Evolutionary conservation across 768 basidiomycete species (phyloP), one percentile per base, ranked within the genome.

Genomic region (Gloeostereum incarnatum): DNA sequence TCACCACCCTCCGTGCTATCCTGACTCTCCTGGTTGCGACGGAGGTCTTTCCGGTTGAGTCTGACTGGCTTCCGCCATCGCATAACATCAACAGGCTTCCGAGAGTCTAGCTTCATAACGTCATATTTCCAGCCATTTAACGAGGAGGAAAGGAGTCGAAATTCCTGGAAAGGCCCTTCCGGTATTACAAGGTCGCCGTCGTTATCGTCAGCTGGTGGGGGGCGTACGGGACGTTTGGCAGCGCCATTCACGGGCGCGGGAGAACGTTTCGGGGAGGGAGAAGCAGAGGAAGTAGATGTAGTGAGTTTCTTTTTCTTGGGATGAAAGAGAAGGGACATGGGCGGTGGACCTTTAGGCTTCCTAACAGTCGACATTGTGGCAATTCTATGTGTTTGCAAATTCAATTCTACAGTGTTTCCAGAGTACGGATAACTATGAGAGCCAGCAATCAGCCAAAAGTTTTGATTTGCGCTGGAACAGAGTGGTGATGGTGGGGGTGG

Each of bases 81-180:
- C 36, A 66, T 65, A 38, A 88, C 67, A 53, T 90, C 85, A 39
- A 87, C 62, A 11, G 69, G 63, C 50, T 81, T 81, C 40, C 81
- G 71, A 23, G 79, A 76, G 56, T 86, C 79, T 55, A 93, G 89
- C 58, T 89, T 89, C 83, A 92, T 88, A 42, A 92, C 76, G 60
- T 91, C 85, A 69, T 89, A 87, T 54, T 84, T 87, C 86, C 87
- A 90, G 19, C 82, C 85, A 54, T 85, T 84, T 53, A 82, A 73
- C 11, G 77, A 73, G 20, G 82, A 81, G 5, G 85, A 85, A 57
- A 87, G 72, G 51, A 91, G 73, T 52, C 71, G 73, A 63, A 76
- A 91, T 55, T 90, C 87, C 45, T 75, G 70, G 61, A 63, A 89
- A 0, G 76, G 68, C 45, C 76, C 75, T 27, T 80, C 75, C 25